Conservation (phyloP, 2,329 filamentous ascomycete genomes). For the Lachnellula occidentalis region DNA sequence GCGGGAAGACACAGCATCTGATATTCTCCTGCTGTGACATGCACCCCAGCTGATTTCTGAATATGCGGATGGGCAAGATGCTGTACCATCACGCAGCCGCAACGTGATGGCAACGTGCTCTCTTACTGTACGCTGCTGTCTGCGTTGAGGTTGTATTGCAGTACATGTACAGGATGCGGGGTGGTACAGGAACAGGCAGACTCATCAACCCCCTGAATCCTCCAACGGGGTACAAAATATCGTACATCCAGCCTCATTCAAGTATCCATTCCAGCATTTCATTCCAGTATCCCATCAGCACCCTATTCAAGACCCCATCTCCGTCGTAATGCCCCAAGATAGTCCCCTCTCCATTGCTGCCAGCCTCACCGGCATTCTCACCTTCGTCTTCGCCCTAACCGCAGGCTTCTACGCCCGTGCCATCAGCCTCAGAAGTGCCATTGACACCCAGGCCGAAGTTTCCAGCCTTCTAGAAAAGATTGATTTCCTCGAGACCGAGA, state of each 20-base stretch:
- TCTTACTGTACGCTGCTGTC: neutral
- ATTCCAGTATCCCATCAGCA: neutral
- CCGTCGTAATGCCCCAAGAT: slow-evolving; percentile 3
- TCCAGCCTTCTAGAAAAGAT: slow-evolving; percentile 19
- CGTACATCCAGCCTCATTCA: neutral
- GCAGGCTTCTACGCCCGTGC: slow-evolving; percentile 18
- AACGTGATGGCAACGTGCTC: neutral
- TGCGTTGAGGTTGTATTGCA: too few species aligned
- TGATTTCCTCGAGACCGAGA: slow-evolving; percentile 19
- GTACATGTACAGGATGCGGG: neutral
- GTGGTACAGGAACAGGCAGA: neutral
- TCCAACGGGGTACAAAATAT: neutral
- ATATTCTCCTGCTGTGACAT: neutral
- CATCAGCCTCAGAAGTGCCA: slow-evolving; percentile 16
- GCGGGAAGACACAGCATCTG: neutral
- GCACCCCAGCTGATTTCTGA: neutral
- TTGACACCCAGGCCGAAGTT: slow-evolving; percentile 20
- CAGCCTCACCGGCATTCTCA: slow-evolving; percentile 17
- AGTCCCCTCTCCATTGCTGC: slow-evolving; percentile 15
- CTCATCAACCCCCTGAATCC: neutral
- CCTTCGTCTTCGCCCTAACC: slow-evolving; percentile 17
- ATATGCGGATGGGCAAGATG: neutral
- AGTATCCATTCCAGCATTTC: neutral
- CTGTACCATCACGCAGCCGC: neutral
- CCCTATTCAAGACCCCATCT: too few species aligned